Conservation (phyloP, 495 filamentous ascomycete genomes). For the Xylaria castorea region DNA sequence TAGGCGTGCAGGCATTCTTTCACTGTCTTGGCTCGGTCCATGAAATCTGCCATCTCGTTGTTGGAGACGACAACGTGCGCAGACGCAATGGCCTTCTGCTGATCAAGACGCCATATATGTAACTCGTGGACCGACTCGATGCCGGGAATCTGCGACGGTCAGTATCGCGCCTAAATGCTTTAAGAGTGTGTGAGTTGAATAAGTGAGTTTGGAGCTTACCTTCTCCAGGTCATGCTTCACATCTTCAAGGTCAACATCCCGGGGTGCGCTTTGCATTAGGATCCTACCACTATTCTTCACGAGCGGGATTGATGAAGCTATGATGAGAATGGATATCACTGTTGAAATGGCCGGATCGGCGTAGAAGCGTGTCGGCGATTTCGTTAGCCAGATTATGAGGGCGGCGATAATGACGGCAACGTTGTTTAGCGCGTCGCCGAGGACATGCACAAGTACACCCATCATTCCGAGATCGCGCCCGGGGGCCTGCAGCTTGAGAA, state of each 20-base stretch:
- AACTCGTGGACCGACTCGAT: conserved; percentile 86
- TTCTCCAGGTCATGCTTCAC: conserved; percentile 86
- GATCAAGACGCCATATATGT: conserved; percentile 91
- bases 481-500: conserved; percentile 35
- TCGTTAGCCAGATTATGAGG: conserved; percentile 79
- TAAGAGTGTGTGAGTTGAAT: not conserved
- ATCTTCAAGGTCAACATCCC: conserved; percentile 77
- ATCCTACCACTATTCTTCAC: conserved; percentile 89
- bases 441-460: conserved; percentile 87
- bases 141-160: conserved; percentile 65
- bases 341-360: conserved; percentile 86
- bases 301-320: conserved; percentile 82
- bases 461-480: conserved; percentile 85
- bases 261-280: conserved; percentile 84
- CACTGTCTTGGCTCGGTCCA: conserved; percentile 76
- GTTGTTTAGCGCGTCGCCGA: conserved; percentile 92
- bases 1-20: conserved; percentile 87
- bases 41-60: conserved; percentile 68
- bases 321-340: conserved; percentile 86
- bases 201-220: conserved; percentile 36
- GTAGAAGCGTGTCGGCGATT: conserved; percentile 62
- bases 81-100: conserved; percentile 86
- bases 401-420: conserved; percentile 90
- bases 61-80: conserved; percentile 82
- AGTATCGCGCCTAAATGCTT: not conserved